Evolutionary conservation across 2,329 filamentous ascomycete genomes (phyloP), one percentile per base, ranked within the genome.

Genomic region (Cladorrhinum sp.): DNA sequence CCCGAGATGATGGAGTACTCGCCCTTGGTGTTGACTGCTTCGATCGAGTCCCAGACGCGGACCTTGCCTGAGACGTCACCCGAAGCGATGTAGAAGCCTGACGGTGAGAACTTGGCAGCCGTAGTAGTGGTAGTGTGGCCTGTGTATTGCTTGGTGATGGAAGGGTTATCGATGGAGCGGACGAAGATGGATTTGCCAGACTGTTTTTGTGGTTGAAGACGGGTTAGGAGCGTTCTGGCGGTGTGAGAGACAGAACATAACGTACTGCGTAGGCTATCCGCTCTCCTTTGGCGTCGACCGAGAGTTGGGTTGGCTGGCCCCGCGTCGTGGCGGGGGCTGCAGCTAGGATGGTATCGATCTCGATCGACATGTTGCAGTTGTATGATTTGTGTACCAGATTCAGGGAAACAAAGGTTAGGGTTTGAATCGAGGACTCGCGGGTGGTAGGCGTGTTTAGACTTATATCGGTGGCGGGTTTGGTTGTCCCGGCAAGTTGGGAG

Each of bases 111-210:
- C 59, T 92, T 90, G 51, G 95, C 95, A 64, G 98, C 91, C 2
- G 92, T 96, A 1, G 95, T 96, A 64, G 88, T 83, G 51, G 90
- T 83, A 52, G 91, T 96, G 79, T 99, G 95, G 69, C 90, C 88
- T 14, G 89, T 96, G 78, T 98, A 99, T 76, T 99, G 93, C 72
- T 90, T 92, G 75, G 88, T 88, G 65, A 89, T 77, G 66, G 91
- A 83, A 57, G 94, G 94, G 73, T 95, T 80, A 78, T 99, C 94
- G 79, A 99, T 96, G 65, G 88, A 93, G 69, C 95, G 92, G 53
- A 99, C 82, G 78, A 97, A 98, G 77, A 99, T 88, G 64, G 94
- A 98, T 81, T 98, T 98, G 72, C 92, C 93, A 57, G 92, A 94
- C 92, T 96, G 68, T 12, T 55, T 12, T 59, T 52, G 39, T 39